These are phyloP conservation scores for Phytopythium vexans DNA, from an alignment of 352 stramenopile species.

Conservation along the genomic window DNA sequence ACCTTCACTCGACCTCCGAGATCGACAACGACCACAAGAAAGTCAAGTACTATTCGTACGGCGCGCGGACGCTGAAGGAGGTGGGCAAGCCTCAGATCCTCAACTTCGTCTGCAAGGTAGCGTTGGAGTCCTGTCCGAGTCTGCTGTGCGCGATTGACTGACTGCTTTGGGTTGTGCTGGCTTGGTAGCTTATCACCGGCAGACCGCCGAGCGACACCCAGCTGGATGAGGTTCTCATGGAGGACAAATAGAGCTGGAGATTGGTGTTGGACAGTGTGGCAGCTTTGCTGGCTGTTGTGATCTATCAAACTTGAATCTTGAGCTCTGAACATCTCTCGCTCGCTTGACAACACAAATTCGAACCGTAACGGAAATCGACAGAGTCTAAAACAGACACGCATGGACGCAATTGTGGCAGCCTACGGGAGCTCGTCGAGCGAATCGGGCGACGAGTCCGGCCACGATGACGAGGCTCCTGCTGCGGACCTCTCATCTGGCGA, in stretches of 20 bases:
- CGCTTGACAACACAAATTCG: neutral
- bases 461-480: conserved; percentile 6
- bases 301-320: neutral
- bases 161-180: conserved; percentile 5
- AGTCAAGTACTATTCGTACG: conserved; percentile 72
- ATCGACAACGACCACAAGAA: conserved; percentile 77
- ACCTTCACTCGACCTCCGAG: conserved; percentile 65
- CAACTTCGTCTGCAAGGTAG: conserved; percentile 87
- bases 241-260: conserved; percentile 32
- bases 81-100: conserved; percentile 86
- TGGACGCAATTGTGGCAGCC: conserved; percentile 36
- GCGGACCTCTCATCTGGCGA: neutral
- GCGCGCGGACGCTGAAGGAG: conserved; percentile 61
- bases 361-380: neutral
- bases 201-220: conserved; percentile 64
- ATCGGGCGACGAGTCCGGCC: conserved; percentile 13
- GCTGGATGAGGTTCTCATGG: conserved; percentile 59
- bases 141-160: neutral
- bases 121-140: neutral
- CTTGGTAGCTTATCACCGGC: conserved; percentile 56
- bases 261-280: too few relatives aligned
- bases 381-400: conserved; percentile 2
- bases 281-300: too few relatives aligned
- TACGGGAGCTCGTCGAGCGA: conserved; percentile 34
- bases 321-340: neutral